phyloP scores from a whole-genome alignment of 805 yeast genomes.

The Yamadazyma paraphyllophila region DNA sequence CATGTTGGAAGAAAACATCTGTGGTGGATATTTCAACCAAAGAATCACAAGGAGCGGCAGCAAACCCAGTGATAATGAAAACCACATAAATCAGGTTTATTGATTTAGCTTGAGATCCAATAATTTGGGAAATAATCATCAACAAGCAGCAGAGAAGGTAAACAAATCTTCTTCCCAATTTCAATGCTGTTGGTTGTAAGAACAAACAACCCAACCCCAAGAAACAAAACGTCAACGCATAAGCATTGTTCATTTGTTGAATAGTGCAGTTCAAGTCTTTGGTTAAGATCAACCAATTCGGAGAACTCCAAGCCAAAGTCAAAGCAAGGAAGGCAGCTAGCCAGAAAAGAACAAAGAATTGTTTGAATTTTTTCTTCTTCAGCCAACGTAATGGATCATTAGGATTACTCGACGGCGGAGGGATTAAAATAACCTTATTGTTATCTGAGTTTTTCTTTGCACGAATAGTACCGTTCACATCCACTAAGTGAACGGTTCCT shows the following conservation, averaged over 20 bases:
- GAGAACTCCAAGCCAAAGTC: slow-evolving; percentile 26
- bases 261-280: slow-evolving; percentile 22
- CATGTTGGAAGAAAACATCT: slow-evolving; percentile 45
- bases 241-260: slow-evolving; percentile 21
- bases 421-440: slow-evolving; percentile 31
- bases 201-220: slow-evolving; percentile 34
- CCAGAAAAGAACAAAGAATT: slow-evolving; percentile 31
- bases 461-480: slow-evolving; percentile 22
- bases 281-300: slow-evolving; percentile 27
- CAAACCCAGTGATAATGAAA: slow-evolving; percentile 26
- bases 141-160: slow-evolving; percentile 27
- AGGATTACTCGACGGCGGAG: slow-evolving; percentile 32
- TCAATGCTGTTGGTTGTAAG: slow-evolving; percentile 34
- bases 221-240: slow-evolving; percentile 28
- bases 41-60: slow-evolving; percentile 45
- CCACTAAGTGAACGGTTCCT: slow-evolving; percentile 36
- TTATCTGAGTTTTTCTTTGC: slow-evolving; percentile 17
- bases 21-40: slow-evolving; percentile 46
- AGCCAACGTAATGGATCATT: slow-evolving; percentile 40
- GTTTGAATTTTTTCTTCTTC: slow-evolving; percentile 25
- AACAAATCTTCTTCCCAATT: slow-evolving; percentile 28
- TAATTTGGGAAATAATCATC: slow-evolving; percentile 19
- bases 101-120: slow-evolving; percentile 27
- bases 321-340: slow-evolving; percentile 23
- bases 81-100: slow-evolving; percentile 21